phyloP scores from a whole-genome alignment of 106 monocot genomes.

The Dendrobium huoshanense region DNA sequence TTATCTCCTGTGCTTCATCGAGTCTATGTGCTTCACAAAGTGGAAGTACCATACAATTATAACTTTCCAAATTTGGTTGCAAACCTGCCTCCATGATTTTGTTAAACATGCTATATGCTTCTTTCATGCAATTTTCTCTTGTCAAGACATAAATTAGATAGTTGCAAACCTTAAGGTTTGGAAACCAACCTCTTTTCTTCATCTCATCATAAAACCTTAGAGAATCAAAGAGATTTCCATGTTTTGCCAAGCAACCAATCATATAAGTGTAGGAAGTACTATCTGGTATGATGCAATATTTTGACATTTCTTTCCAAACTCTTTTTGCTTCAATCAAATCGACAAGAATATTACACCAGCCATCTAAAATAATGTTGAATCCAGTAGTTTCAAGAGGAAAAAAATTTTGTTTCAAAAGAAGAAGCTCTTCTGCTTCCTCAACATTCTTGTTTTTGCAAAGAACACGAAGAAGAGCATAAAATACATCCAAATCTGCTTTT shows the following conservation, averaged over 20 bases:
- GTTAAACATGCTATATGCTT: conserved; percentile 44
- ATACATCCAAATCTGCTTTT: conserved; percentile 40
- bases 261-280: conserved; percentile 62
- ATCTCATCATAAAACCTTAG: conserved; percentile 83
- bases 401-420: conserved; percentile 46
- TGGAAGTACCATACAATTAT: conserved; percentile 64
- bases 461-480: conserved; percentile 64
- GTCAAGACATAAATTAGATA: conserved; percentile 68
- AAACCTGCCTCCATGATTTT: conserved; percentile 56
- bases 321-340: conserved; percentile 80
- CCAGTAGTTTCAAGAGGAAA: conserved; percentile 68
- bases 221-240: conserved; percentile 71
- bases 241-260: conserved; percentile 67
- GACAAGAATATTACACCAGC: conserved; percentile 65
- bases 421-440: conserved; percentile 87
- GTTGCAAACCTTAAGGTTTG: conserved; percentile 32
- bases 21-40: conserved; percentile 70
- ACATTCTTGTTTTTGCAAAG: conserved; percentile 75
- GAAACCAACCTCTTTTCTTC: conserved; percentile 60
- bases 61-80: conserved; percentile 49
- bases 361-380: conserved; percentile 76
- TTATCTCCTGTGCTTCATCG: conserved; percentile 38
- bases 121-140: conserved; percentile 59
- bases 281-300: conserved; percentile 71
- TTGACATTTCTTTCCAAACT: conserved; percentile 91